Percentiles rank a stretch among this genome's conserved stretches.
These are phyloP conservation scores for Zhuliangozyma parablackwelliae DNA, from an alignment of 1,139 yeast genomes.

Conservation along the genomic window DNA sequence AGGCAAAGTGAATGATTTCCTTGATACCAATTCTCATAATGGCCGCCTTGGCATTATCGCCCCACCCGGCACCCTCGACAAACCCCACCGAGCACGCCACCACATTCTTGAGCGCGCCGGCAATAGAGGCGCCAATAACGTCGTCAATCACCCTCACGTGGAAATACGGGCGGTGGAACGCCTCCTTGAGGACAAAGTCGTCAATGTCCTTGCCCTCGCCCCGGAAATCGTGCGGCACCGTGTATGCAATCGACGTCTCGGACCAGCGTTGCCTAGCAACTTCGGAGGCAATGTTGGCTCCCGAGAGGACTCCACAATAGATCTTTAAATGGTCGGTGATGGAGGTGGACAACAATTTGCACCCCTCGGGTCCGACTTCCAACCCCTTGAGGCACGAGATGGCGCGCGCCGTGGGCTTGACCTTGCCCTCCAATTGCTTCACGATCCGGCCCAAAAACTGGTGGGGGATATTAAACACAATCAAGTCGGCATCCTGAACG, in stretches of 20 bases:
- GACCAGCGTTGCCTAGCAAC: constrained; percentile 92
- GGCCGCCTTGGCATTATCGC: constrained; percentile 95
- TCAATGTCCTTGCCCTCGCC: constrained; percentile 77
- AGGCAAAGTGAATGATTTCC: constrained; percentile 65
- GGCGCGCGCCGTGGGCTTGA: constrained; percentile 68
- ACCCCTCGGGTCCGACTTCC: constrained; percentile 75
- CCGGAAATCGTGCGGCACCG: constrained; percentile 60
- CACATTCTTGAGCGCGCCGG: constrained; percentile 93
- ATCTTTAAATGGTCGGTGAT: constrained; percentile 75
- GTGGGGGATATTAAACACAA: constrained; percentile 90
- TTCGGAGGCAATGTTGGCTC: constrained; percentile 93
- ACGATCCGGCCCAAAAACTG: constrained; percentile 79
- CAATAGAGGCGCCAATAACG: constrained; percentile 89
- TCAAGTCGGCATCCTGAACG: constrained; percentile 71
- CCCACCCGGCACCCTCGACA: constrained; percentile 96
- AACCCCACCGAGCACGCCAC: constrained; percentile 93
- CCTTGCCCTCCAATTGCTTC: constrained; percentile 69
- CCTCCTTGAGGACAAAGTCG: constrained; percentile 58
- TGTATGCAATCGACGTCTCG: constrained; percentile 91
- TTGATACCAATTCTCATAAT: constrained; percentile 89
- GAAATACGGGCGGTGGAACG: constrained; percentile 94
- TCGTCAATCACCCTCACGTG: constrained; percentile 87
- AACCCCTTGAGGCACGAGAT: constrained; percentile 92
- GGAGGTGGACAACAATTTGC: constrained; percentile 70
- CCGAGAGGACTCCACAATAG: constrained; percentile 90